Evolutionary conservation across 148 eudicot genomes (phyloP), one percentile per base, ranked within the genome.

Genomic region (Polygonum maritimum): DNA sequence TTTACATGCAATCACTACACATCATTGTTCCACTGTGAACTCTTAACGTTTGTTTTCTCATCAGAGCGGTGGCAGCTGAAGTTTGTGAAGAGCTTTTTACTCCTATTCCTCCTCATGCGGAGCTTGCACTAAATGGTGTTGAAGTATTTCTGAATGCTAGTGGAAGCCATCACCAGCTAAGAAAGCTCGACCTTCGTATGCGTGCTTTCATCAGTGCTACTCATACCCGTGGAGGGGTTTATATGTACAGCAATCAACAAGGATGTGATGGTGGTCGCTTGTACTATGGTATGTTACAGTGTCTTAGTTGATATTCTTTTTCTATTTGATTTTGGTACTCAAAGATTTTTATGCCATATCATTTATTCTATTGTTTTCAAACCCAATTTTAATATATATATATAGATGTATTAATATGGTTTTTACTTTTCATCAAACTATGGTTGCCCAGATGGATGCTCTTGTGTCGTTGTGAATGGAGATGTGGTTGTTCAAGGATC

Each of bases 401-500:
- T n/a, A 67, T 67, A 15, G 2, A 5, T 36, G 16, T 16, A 2
- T 3, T 8, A 26, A 19, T 10, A 10, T 57, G 31, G 16, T 16
- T 7, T 67, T 67, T 67, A 38, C 14, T 19, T 67, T 67, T 67
- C 21, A 38, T 67, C 45, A 14, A 67, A 36, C 10, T 14, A 45
- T 67, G 44, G n/a, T 67, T 72, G 14, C 16, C 52, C 86, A 95
- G 98, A 95, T 90, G 98, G 98, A 80, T 95, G 98, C 76, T 82
- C 88, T 44, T 92, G 91, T 80, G 83, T 95, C 80, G 96, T 90
- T 82, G 91, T 95, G 74, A 95, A 95, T 80, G 97, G 94, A 54
- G 98, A 95, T 80, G 91, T 92, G 79, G 92, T 92, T 82, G 96
- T 92, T n/a, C 98, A 95, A 84, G 97, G 98, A 74, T 90, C 97